Percentiles rank a stretch among this genome's conserved stretches.
These are phyloP conservation scores for Teratosphaeria gauchensis DNA, from an alignment of 2,329 filamentous ascomycete species.

Conservation along the genomic window DNA sequence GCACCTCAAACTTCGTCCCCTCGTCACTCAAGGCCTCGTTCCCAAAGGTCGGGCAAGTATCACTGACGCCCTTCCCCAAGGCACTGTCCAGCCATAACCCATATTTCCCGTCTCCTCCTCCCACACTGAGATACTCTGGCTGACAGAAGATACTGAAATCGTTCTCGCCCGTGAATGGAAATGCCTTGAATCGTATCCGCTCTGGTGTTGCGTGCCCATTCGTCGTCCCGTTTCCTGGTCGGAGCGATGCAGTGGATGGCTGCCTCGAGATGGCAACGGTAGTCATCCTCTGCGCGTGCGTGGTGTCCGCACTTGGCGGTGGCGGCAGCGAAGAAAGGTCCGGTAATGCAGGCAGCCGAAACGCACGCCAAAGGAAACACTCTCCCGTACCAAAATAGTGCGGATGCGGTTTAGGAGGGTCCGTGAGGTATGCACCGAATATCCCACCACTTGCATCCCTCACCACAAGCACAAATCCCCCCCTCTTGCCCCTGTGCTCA, in stretches of 20 bases:
- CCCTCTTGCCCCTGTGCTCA: constrained; percentile 52
- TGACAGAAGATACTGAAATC: constrained; percentile 97
- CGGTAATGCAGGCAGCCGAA: constrained; percentile 48
- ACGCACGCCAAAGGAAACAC: constrained; percentile 82
- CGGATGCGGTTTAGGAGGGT: constrained; percentile 67
- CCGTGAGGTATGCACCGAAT: constrained; percentile 91
- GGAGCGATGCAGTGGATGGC: constrained; percentile 17
- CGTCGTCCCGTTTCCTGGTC: constrained; percentile 2
- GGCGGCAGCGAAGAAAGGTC: constrained; percentile 53
- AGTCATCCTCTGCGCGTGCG: constrained; percentile 51
- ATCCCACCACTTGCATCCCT: constrained; percentile 65
- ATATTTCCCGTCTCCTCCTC: constrained; percentile 78
- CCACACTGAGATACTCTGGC: constrained; percentile 71
- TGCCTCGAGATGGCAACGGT: constrained; percentile 36
- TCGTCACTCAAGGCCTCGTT: constrained; percentile 92
- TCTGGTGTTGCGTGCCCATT: constrained; percentile 48
- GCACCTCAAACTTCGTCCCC: constrained; percentile 79
- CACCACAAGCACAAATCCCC: constrained; percentile 84
- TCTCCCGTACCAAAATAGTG: constrained; percentile 95
- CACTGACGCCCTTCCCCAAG: constrained; percentile 74
- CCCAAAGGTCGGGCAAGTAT: constrained; percentile 79
- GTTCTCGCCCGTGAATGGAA: constrained; percentile 90
- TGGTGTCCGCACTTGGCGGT: constrained; percentile 59
- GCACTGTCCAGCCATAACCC: constrained; percentile 87
- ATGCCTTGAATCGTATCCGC: constrained; percentile 88